Conservation (phyloP, 2,329 filamentous ascomycete species). For the Metarhizium brunneum region DNA sequence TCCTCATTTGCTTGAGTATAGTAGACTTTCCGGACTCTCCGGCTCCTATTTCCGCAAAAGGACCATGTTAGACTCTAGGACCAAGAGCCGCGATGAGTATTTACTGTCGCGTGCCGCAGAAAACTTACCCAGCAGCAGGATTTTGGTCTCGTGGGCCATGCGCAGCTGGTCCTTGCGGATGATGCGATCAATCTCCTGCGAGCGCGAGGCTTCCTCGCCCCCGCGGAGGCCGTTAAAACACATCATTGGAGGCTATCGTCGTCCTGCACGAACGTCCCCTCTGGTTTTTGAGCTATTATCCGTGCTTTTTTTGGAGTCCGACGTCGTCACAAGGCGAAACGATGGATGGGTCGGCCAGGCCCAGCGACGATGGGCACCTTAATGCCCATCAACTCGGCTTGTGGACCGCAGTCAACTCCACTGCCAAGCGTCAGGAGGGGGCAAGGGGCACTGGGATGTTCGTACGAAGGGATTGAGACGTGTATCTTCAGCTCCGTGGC, state of each 20-base stretch:
- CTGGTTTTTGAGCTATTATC: too few species aligned
- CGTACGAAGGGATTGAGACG: too few species aligned
- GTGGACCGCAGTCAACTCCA: background rate
- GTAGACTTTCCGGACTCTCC: slow-evolving; percentile 90
- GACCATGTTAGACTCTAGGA: background rate
- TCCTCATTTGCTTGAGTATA: slow-evolving; percentile 97
- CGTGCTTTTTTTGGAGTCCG: background rate
- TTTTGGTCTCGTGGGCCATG: slow-evolving; percentile 81
- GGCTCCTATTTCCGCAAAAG: slow-evolving; percentile 51
- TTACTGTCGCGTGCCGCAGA: too few species aligned
- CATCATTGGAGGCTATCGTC: background rate
- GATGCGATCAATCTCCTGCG: slow-evolving; percentile 74
- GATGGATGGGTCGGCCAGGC: background rate
- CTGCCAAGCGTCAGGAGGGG: background rate
- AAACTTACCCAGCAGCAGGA: slow-evolving; percentile 70
- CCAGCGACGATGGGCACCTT: background rate
- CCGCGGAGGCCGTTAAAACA: background rate
- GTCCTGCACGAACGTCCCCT: background rate
- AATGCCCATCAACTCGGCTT: background rate
- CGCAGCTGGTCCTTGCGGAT: slow-evolving; percentile 83
- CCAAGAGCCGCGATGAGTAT: background rate
- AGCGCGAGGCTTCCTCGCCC: slow-evolving; percentile 39
- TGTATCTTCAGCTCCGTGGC: background rate
- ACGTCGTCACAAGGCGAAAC: background rate
- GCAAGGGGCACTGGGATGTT: too few species aligned